phyloP scores from a whole-genome alignment of 768 basidiomycete genomes.

The Boletus rex-veris region DNA sequence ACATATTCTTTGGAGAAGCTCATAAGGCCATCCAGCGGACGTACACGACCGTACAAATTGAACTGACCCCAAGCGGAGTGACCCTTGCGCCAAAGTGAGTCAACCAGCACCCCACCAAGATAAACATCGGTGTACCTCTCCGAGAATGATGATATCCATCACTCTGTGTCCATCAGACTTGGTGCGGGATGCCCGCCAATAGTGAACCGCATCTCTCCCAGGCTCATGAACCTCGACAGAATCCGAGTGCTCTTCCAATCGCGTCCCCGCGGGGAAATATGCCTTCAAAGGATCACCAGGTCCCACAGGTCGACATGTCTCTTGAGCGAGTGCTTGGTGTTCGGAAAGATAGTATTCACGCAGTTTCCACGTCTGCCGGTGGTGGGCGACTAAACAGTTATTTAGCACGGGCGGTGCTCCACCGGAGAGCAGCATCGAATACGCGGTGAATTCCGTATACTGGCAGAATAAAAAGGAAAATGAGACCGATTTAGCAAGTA shows the following conservation, averaged over 20 bases:
- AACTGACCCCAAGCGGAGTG: slow-evolving; percentile 94
- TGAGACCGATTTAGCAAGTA: background rate
- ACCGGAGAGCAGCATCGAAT: slow-evolving; percentile 72
- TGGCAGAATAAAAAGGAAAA: slow-evolving; percentile 23
- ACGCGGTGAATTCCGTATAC: slow-evolving; percentile 85
- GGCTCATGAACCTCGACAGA: slow-evolving; percentile 50
- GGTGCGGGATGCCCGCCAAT: slow-evolving; percentile 26
- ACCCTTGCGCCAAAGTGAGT: slow-evolving; percentile 47
- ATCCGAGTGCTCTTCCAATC: slow-evolving; percentile 44
- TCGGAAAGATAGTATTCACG: slow-evolving; percentile 65
- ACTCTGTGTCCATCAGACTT: slow-evolving; percentile 30
- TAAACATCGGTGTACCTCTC: slow-evolving; percentile 54
- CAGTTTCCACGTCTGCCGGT: slow-evolving; percentile 88
- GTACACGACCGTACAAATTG: slow-evolving; percentile 71
- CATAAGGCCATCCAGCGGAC: slow-evolving; percentile 77
- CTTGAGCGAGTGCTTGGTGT: slow-evolving; percentile 19
- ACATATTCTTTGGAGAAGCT: slow-evolving; percentile 86
- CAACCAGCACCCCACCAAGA: background rate
- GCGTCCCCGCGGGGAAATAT: slow-evolving; percentile 53
- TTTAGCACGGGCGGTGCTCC: slow-evolving; percentile 63
- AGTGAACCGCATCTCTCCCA: slow-evolving; percentile 29
- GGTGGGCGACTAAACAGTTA: slow-evolving; percentile 71
- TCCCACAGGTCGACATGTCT: slow-evolving; percentile 37
- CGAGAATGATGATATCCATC: slow-evolving; percentile 63
- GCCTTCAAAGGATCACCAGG: slow-evolving; percentile 62